Evolutionary conservation across 1,139 yeast genomes (phyloP).

Genomic region (Pichia sp.): DNA sequence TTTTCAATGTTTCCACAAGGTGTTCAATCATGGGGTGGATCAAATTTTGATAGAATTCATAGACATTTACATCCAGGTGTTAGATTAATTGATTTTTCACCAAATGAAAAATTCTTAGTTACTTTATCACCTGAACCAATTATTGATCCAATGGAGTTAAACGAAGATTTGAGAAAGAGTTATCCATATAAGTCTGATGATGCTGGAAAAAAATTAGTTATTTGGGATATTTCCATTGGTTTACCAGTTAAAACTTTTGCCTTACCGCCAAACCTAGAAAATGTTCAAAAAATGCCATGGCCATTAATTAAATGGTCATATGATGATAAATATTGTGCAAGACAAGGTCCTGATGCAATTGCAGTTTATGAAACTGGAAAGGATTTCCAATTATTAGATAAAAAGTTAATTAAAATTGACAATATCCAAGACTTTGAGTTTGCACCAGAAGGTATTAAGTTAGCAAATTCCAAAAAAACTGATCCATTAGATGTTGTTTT

Average conservation of each 20-base stretch:
- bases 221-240: slow-evolving; percentile 88
- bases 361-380: slow-evolving; percentile 74
- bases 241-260: slow-evolving; percentile 88
- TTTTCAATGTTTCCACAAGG: slow-evolving; percentile 93
- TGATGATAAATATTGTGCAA: slow-evolving; percentile 91
- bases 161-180: slow-evolving; percentile 38
- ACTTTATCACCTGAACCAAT: slow-evolving; percentile 89
- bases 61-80: slow-evolving; percentile 88
- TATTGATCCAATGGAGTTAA: slow-evolving; percentile 48
- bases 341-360: slow-evolving; percentile 89
- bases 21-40: slow-evolving; percentile 95
- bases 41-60: slow-evolving; percentile 62
- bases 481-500: slow-evolving; percentile 61
- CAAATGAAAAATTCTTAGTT: slow-evolving; percentile 83
- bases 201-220: slow-evolving; percentile 88
- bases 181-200: slow-evolving; percentile 86
- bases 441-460: slow-evolving; percentile 81
- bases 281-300: slow-evolving; percentile 80
- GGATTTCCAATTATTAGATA: slow-evolving; percentile 67
- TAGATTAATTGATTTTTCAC: slow-evolving; percentile 85
- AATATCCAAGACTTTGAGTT: slow-evolving; percentile 91
- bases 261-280: slow-evolving; percentile 68
- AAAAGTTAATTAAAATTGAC: slow-evolving; percentile 76
- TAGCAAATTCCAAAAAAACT: slow-evolving; percentile 43
- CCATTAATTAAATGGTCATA: slow-evolving; percentile 96